phyloP scores from a whole-genome alignment of 139 green algal species.

The Tetratostichococcus sp. region DNA sequence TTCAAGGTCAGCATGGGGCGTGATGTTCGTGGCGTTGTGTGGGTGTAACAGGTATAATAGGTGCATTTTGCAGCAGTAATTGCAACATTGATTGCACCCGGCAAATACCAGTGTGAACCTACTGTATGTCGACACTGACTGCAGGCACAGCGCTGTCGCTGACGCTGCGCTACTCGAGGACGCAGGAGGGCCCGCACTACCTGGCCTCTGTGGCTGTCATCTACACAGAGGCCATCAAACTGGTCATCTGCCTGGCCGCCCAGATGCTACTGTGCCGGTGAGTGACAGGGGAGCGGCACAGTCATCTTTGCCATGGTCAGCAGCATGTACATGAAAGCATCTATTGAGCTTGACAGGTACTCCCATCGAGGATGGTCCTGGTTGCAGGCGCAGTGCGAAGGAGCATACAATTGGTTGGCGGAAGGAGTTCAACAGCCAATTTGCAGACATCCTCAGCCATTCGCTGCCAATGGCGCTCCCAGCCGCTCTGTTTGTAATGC shows the following conservation, averaged over 20 bases:
- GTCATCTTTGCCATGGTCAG: too few species aligned
- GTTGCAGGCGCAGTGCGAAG: constrained; percentile 1
- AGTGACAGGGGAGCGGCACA: too few species aligned
- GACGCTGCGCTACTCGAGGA: constrained; percentile 40
- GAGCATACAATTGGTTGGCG: background rate
- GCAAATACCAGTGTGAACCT: too few species aligned
- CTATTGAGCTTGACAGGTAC: too few species aligned
- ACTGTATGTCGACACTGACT: too few species aligned
- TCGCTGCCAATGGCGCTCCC: constrained; percentile 47
- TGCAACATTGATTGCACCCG: too few species aligned
- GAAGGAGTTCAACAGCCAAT: constrained; percentile 8
- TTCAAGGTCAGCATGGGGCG: constrained; percentile 21
- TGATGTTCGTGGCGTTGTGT: too few species aligned
- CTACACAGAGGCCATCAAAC: constrained; percentile 48
- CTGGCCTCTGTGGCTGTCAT: constrained; percentile 45
- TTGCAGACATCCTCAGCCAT: constrained; percentile 18
- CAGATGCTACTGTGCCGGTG: constrained; percentile 16
- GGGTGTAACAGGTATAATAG: too few species aligned
- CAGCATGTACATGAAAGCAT: too few species aligned
- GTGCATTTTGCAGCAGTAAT: too few species aligned
- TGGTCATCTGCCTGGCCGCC: constrained; percentile 41
- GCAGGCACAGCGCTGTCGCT: constrained; percentile 40
- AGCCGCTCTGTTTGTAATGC: constrained; percentile 54
- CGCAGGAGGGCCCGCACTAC: constrained; percentile 26
- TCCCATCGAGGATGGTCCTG: too few species aligned